A percentile compares a stretch with the other conserved stretches of the same genome.
Evolutionary conservation across 2,329 filamentous ascomycete species (phyloP).

Genomic region (Alternaria novae-zelandiae): DNA sequence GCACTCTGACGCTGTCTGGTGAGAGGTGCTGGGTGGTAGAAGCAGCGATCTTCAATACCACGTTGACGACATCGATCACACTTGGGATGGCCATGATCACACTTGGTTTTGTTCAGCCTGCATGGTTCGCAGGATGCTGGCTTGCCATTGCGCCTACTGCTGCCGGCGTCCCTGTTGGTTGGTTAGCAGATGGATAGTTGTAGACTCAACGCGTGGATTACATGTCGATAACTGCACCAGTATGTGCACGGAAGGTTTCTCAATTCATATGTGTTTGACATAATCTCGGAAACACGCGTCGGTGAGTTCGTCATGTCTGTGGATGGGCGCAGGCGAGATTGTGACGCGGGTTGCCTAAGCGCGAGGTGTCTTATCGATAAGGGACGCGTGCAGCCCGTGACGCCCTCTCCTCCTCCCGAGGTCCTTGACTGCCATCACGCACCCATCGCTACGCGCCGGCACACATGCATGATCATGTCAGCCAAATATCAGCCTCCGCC

Average conservation of each 20-base stretch:
- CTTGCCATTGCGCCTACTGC: slow-evolving; percentile 42
- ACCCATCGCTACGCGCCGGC: background rate
- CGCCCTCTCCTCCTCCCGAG: background rate
- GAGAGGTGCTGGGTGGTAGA: slow-evolving; percentile 46
- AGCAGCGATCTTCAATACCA: slow-evolving; percentile 42
- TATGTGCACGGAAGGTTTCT: background rate
- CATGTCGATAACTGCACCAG: background rate
- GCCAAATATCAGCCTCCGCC: background rate
- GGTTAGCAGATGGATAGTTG: slow-evolving; percentile 11
- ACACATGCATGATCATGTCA: background rate
- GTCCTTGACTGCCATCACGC: background rate
- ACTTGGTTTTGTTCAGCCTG: slow-evolving; percentile 43
- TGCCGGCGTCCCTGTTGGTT: slow-evolving; percentile 27
- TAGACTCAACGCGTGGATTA: background rate
- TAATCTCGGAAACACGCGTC: background rate
- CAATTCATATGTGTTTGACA: background rate
- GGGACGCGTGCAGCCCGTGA: background rate
- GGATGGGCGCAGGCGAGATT: background rate
- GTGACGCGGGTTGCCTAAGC: background rate
- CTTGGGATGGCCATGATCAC: slow-evolving; percentile 40
- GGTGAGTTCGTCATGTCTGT: background rate
- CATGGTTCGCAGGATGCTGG: slow-evolving; percentile 44
- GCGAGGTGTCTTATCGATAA: background rate
- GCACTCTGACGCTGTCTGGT: slow-evolving; percentile 32
- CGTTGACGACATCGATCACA: slow-evolving; percentile 43